These are phyloP conservation scores for Bipolaris sorokiniana DNA, from an alignment of 2,329 filamentous ascomycete species.

Conservation along the genomic window DNA sequence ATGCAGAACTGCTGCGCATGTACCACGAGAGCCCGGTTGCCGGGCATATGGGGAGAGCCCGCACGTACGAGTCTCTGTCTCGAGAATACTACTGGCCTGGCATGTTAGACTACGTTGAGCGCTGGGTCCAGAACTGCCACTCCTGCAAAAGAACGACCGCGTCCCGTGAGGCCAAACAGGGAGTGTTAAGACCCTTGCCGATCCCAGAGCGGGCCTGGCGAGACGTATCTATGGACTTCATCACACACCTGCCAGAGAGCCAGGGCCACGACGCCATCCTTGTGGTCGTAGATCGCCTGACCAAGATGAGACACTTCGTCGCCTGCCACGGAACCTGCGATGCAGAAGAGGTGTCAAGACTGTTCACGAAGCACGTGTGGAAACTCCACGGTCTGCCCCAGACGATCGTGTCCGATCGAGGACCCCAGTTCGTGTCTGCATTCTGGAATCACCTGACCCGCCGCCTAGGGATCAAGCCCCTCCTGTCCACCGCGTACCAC, in stretches of 20 bases:
- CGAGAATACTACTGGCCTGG: not conserved
- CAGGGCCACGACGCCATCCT: not conserved
- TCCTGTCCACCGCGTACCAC: slow-evolving; percentile 14
- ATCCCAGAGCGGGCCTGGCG: not conserved
- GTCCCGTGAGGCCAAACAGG: not conserved
- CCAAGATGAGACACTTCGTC: not conserved
- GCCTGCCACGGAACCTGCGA: not conserved
- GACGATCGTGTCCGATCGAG: not conserved
- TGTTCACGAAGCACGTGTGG: not conserved
- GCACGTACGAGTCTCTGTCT: not conserved
- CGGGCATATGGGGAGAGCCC: not conserved
- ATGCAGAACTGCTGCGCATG: not conserved
- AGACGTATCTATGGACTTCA: not conserved
- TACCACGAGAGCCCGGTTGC: not conserved
- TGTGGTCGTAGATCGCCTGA: not conserved
- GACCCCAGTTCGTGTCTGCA: not conserved
- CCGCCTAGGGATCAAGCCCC: not conserved
- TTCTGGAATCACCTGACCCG: not conserved
- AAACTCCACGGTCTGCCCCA: not conserved
- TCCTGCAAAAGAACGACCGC: not conserved
- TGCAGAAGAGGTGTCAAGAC: not conserved
- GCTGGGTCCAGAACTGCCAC: not conserved
- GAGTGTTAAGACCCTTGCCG: slow-evolving; percentile 3
- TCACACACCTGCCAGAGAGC: not conserved
- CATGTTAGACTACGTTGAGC: not conserved